A percentile compares a stretch with the other conserved stretches of the same genome.
phyloP scores from a whole-genome alignment of 768 basidiomycete genomes.

The Naganishia onofrii region DNA sequence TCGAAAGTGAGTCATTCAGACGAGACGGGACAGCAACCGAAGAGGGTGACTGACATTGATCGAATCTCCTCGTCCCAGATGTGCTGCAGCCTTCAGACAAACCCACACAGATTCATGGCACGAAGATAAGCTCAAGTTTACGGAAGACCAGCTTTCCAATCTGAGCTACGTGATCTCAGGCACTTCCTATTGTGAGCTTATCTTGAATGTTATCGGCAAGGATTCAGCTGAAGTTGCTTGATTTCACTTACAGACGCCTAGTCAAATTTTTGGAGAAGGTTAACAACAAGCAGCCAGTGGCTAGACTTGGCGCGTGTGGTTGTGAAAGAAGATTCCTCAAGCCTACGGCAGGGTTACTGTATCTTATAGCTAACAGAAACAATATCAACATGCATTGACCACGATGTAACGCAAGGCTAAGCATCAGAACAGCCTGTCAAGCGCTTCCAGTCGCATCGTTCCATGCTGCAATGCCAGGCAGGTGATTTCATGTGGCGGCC shows the following conservation, averaged over 20 bases:
- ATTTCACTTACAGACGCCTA: background rate
- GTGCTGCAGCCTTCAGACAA: slow-evolving; percentile 53
- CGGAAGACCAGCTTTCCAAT: slow-evolving; percentile 83
- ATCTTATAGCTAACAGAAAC: background rate
- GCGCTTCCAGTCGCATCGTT: too few relatives aligned
- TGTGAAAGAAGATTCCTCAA: background rate
- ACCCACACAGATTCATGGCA: slow-evolving; percentile 81
- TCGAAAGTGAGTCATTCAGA: slow-evolving; percentile 61
- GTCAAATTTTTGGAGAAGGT: background rate
- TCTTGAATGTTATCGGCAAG: background rate
- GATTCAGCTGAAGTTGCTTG: background rate
- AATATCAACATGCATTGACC: background rate
- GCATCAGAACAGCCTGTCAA: too few relatives aligned
- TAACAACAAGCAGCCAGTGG: background rate
- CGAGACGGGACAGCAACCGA: too few relatives aligned
- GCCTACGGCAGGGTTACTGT: background rate
- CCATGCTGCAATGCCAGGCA: too few relatives aligned
- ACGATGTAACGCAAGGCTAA: too few relatives aligned
- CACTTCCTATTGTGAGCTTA: slow-evolving; percentile 59
- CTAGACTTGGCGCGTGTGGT: background rate
- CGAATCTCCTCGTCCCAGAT: slow-evolving; percentile 56
- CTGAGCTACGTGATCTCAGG: slow-evolving; percentile 85
- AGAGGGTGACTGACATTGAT: background rate
- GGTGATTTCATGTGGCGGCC: too few relatives aligned
- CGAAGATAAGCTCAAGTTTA: slow-evolving; percentile 78